Evolutionary conservation across 495 filamentous ascomycete species (phyloP).

Genomic region (Bombardia bombarda): DNA sequence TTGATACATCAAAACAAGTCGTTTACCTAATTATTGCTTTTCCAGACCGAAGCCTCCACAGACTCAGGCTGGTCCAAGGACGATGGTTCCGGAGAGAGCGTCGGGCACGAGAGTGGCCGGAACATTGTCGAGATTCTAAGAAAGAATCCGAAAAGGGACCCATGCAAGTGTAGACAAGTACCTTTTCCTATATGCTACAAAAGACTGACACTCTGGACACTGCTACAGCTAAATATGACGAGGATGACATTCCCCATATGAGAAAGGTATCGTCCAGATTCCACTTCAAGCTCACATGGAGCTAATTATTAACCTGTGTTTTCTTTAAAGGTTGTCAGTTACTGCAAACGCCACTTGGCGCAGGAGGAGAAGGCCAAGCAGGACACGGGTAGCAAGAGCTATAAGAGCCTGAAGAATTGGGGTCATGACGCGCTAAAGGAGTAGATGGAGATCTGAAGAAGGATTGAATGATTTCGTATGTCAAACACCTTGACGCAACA

Average conservation of each 20-base stretch:
- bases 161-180: constrained; percentile 10
- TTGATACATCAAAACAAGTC: not conserved
- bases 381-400: constrained; percentile 28
- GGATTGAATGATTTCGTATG: not conserved
- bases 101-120: constrained; percentile 58
- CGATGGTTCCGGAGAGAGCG: constrained; percentile 52
- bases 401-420: constrained; percentile 58
- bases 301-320: not conserved
- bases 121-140: constrained; percentile 58
- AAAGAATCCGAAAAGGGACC: constrained; percentile 50
- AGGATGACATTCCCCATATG: constrained; percentile 57
- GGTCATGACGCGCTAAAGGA: constrained; percentile 54
- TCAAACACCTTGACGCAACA: too few relatives aligned
- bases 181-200: not conserved
- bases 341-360: constrained; percentile 57
- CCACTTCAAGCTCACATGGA: not conserved
- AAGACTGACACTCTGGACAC: too few relatives aligned
- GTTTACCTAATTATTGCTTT: not conserved
- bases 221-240: constrained; percentile 32
- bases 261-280: constrained; percentile 38
- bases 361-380: constrained; percentile 54
- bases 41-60: constrained; percentile 37
- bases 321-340: constrained; percentile 11
- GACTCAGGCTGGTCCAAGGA: constrained; percentile 50
- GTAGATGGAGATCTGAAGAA: not conserved